Percentiles rank a stretch among this genome's conserved stretches.
Evolutionary conservation across 768 basidiomycete genomes (phyloP).

Genomic region (Coprinopsis sp.): DNA sequence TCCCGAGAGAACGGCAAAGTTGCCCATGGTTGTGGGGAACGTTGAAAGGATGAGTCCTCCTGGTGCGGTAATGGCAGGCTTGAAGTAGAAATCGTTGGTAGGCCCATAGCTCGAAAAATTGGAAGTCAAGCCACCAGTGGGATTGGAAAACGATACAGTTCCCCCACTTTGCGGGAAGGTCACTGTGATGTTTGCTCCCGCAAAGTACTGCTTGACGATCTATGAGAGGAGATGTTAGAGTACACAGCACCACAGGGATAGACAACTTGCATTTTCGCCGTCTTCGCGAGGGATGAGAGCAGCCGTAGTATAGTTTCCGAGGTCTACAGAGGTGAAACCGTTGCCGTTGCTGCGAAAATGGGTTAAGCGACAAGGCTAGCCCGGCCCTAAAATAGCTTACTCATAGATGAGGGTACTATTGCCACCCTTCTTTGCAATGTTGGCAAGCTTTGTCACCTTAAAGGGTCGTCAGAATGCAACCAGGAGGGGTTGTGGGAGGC

Average conservation of each 20-base stretch:
- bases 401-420: slow-evolving; percentile 49
- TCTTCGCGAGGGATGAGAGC: slow-evolving; percentile 51
- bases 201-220: slow-evolving; percentile 48
- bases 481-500: slow-evolving; percentile 10
- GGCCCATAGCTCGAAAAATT: slow-evolving; percentile 56
- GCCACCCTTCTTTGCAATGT: slow-evolving; percentile 51
- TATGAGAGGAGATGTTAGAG: slow-evolving; percentile 15
- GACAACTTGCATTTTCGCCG: slow-evolving; percentile 47
- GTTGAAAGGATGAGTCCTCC: slow-evolving; percentile 51
- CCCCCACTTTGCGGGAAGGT: slow-evolving; percentile 46
- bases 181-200: slow-evolving; percentile 37
- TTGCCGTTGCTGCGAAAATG: slow-evolving; percentile 37
- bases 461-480: slow-evolving; percentile 29
- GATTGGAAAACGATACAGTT: slow-evolving; percentile 40
- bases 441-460: slow-evolving; percentile 38
- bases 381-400: slow-evolving; percentile 25
- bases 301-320: slow-evolving; percentile 45
- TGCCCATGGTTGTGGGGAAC: slow-evolving; percentile 35
- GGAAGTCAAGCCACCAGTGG: slow-evolving; percentile 52
- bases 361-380: not conserved
- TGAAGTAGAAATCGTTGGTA: slow-evolving; percentile 55
- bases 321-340: slow-evolving; percentile 38
- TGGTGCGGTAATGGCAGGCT: slow-evolving; percentile 49
- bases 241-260: not conserved
- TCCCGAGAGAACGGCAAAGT: slow-evolving; percentile 37